A percentile compares a stretch with the other conserved stretches of the same genome.
Evolutionary conservation across 179 eudicot genomes (phyloP).

Genomic region (Silene noctiflora): DNA sequence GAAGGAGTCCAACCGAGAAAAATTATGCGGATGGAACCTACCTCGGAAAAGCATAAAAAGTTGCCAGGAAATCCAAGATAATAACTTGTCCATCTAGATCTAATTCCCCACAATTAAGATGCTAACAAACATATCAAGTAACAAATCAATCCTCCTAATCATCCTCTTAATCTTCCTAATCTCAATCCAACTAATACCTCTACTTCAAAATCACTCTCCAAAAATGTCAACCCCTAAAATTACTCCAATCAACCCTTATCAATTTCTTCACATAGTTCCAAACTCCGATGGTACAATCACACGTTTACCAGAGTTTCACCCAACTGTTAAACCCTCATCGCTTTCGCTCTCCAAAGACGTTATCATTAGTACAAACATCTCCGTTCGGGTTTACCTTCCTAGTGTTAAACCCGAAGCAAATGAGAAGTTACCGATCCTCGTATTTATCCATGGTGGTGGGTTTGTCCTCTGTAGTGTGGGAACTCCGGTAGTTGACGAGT

Average conservation of each 20-base stretch:
- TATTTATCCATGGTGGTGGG: conserved; percentile 56
- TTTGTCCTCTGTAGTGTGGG: conserved; percentile 30
- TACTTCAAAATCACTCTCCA: not conserved
- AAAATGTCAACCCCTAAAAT: conserved; percentile 12
- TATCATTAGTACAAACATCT: conserved; percentile 26
- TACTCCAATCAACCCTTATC: conserved; percentile 8
- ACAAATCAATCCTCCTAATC: not conserved
- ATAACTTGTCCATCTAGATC: not conserved
- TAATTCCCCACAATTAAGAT: conserved; percentile 5
- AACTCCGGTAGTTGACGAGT: conserved; percentile 16
- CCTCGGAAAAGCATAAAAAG: not conserved
- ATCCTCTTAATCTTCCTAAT: not conserved
- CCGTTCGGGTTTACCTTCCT: conserved; percentile 41
- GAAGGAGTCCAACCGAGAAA: too few species aligned
- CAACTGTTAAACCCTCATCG: conserved; percentile 14
- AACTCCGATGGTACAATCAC: conserved; percentile 32
- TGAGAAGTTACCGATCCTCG: conserved; percentile 33
- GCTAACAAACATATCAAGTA: not conserved
- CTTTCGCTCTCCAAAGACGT: conserved; percentile 36
- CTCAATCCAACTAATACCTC: not conserved
- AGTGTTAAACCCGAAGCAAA: not conserved
- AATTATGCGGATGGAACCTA: too few species aligned
- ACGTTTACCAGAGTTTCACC: conserved; percentile 18
- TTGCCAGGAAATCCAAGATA: not conserved
- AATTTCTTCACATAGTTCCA: conserved; percentile 15